A percentile compares a stretch with the other conserved stretches of the same genome.
These are phyloP conservation scores for Epichloe amarillans DNA, from an alignment of 2,329 filamentous ascomycete genomes.

Conservation along the genomic window DNA sequence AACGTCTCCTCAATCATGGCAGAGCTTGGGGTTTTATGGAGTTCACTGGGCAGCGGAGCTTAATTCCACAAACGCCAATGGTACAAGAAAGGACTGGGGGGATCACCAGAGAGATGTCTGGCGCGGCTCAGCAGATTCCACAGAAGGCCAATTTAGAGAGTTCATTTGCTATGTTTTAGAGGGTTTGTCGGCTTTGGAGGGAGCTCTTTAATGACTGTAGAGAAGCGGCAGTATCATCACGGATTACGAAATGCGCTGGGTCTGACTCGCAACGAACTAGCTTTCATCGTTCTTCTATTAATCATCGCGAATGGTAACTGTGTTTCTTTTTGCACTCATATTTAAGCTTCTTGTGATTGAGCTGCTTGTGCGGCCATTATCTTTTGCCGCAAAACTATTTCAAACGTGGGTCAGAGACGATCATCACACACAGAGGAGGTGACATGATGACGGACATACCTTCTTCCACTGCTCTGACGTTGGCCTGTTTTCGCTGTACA, in stretches of 20 bases:
- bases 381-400: slow-evolving; percentile 24
- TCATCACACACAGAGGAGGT: background rate
- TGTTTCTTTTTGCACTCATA: background rate
- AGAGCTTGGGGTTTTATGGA: slow-evolving; percentile 20
- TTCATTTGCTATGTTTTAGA: slow-evolving; percentile 20
- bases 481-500: slow-evolving; percentile 62
- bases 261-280: background rate
- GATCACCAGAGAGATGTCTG: slow-evolving; percentile 18
- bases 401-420: background rate
- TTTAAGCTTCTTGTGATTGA: background rate
- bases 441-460: slow-evolving; percentile 33
- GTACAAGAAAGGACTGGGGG: slow-evolving; percentile 19
- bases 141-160: slow-evolving; percentile 15
- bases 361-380: slow-evolving; percentile 1
- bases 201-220: background rate
- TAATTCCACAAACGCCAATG: slow-evolving; percentile 14
- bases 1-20: slow-evolving; percentile 13
- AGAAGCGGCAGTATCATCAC: background rate
- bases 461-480: slow-evolving; percentile 79
- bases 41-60: slow-evolving; percentile 24
- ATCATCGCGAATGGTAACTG: background rate
- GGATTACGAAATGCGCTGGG: background rate
- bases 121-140: slow-evolving; percentile 14
- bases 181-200: slow-evolving; percentile 14
- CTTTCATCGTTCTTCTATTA: background rate